Percentiles rank a stretch among this genome's conserved stretches.
Evolutionary conservation across 179 eudicot genomes (phyloP).

Genomic region (Gypsophila paniculata): DNA sequence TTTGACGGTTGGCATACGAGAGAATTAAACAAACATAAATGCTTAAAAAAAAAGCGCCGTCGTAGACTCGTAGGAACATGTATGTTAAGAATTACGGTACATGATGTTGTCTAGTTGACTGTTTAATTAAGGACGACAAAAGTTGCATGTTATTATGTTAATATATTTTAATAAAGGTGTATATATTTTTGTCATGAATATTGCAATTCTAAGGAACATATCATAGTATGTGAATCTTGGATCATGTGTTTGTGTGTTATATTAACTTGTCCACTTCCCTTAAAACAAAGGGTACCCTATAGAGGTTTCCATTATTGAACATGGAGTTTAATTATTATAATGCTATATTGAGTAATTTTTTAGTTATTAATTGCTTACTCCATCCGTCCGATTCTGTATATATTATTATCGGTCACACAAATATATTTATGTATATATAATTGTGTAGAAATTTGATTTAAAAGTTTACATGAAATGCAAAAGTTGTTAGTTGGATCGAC

Average conservation of each 20-base stretch:
- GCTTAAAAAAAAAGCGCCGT: not conserved
- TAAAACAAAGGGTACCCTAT: conserved; percentile 5
- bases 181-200: not conserved
- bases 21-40: not conserved
- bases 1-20: too few relatives aligned
- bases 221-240: conserved; percentile 20
- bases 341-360: too few relatives aligned
- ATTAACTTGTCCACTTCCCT: conserved; percentile 20
- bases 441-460: too few relatives aligned
- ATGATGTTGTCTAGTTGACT: conserved; percentile 5
- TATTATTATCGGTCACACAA: too few relatives aligned
- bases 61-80: not conserved
- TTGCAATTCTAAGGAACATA: not conserved
- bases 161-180: not conserved
- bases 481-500: too few relatives aligned
- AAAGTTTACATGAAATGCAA: too few relatives aligned
- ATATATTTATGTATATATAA: too few relatives aligned
- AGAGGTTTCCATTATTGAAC: not conserved
- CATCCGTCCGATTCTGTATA: too few relatives aligned
- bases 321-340: not conserved
- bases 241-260: conserved; percentile 25
- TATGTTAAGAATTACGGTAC: not conserved
- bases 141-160: conserved; percentile 8
- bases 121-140: conserved; percentile 8
- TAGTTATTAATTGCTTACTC: too few relatives aligned